Evolutionary conservation across 148 eudicot genomes (phyloP).

Genomic region (Arctostaphylos glauca): DNA sequence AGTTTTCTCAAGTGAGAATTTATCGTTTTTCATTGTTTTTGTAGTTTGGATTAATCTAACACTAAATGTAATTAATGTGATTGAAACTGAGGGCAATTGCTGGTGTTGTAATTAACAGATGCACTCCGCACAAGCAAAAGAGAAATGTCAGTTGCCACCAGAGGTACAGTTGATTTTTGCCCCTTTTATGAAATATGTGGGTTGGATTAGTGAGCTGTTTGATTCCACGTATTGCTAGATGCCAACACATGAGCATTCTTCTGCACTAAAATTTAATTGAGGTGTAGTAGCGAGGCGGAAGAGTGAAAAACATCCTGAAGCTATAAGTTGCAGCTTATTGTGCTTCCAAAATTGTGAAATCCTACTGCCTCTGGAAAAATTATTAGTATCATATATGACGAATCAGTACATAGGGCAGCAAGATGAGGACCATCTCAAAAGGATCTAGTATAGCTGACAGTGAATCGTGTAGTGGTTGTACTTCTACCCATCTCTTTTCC

Average conservation of each 20-base stretch:
- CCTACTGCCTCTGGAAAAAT: not conserved
- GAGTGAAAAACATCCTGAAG: not conserved
- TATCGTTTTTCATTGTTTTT: not conserved
- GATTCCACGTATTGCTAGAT: not conserved
- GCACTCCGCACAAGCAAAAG: slow-evolving; percentile 64
- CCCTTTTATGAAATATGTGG: not conserved
- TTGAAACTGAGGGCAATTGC: not conserved
- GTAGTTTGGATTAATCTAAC: not conserved
- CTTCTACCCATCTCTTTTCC: not conserved
- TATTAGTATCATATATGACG: not conserved
- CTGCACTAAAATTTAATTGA: not conserved
- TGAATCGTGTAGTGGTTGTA: not conserved
- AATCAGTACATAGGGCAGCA: not conserved
- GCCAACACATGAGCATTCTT: not conserved
- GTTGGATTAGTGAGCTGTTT: not conserved
- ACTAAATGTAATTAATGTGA: not conserved
- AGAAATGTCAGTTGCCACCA: slow-evolving; percentile 68
- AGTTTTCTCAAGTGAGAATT: not conserved
- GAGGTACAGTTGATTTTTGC: slow-evolving; percentile 39
- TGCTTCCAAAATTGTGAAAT: not conserved
- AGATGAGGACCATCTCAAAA: not conserved
- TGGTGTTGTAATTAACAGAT: slow-evolving; percentile 31
- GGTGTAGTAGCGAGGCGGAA: not conserved
- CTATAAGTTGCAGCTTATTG: not conserved
- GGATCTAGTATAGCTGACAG: not conserved